Conservation (phyloP, 306 rosid genomes). For the Trifolium subterraneum region DNA sequence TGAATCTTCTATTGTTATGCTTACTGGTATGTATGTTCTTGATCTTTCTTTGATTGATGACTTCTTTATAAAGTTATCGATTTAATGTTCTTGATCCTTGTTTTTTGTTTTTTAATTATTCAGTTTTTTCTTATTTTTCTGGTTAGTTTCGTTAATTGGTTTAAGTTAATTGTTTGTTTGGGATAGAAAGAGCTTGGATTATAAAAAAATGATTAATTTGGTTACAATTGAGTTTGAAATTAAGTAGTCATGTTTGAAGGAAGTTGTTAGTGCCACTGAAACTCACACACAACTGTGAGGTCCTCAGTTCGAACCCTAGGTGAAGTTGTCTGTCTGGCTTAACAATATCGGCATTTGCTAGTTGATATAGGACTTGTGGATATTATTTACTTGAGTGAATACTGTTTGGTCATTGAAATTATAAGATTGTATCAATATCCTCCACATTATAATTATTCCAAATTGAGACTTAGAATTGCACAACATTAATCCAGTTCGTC, state of each 20-base stretch:
- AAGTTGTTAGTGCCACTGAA: no score
- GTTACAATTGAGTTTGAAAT: no score
- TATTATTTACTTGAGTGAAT: background rate
- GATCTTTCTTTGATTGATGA: constrained; percentile 2
- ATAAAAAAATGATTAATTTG: background rate
- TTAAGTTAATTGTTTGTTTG: background rate
- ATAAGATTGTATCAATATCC: background rate
- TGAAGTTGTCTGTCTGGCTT: no score
- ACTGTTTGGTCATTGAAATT: background rate
- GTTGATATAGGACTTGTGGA: background rate
- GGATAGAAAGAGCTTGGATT: background rate
- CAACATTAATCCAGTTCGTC: background rate
- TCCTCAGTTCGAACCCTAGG: no score
- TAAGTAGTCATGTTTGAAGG: no score
- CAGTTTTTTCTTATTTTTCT: background rate
- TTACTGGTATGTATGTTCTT: constrained; percentile 73
- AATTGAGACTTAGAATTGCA: background rate
- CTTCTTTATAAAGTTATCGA: background rate
- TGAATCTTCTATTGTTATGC: constrained; percentile 84
- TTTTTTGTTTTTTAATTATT: background rate
- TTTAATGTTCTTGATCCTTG: no score
- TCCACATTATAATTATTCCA: background rate
- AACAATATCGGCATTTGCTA: no score
- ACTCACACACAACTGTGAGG: no score
- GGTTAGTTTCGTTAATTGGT: background rate